Evolutionary conservation across 164 flowering plant genomes (phyloP), one percentile per base, ranked within the genome.

Genomic region (Kalanchoe fedtschenkoi): DNA sequence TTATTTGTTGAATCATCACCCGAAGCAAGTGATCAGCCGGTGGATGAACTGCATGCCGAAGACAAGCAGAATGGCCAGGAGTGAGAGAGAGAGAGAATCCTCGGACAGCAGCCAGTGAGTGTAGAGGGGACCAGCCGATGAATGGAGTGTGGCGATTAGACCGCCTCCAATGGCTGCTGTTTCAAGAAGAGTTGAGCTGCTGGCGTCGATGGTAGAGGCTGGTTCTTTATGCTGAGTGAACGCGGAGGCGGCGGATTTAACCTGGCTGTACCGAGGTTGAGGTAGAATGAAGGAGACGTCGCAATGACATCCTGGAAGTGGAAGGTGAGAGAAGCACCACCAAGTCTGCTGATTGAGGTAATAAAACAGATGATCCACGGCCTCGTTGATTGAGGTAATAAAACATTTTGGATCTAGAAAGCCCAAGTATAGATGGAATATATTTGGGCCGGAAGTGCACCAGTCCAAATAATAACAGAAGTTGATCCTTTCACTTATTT

Each of bases 91-190:
- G n/a, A 0, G 98, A 87, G 21, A 89, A 42, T 10, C 98, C 98
- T 71, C 89, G 97, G 1, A 89, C 96, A 5, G 98, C 98, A 4
- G 97, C 98, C 72, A 89, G 60, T 61, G 95, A 8, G 99, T 88
- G 83, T 86, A 93, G 17, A 93, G n/a, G 96, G 2, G 99, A 93
- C 97, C 97, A 93, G 0, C 74, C 89, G 15, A 93, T 90, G 26
- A 90, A 89, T 0, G 99, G 99, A 14, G 65, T 70, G 65, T 70
- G 0, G 99, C 75, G 30, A 93, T 71, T 35, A 93, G 46, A 0
- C 99, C 97, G 3, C 87, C 86, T 7, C 62, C 86, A 32, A 87
- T 81, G 22, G 91, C 95, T 7, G 60, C 78, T 37, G 68, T 83
- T 72, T 79, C 88, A 13, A 63, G 60, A 15, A 68, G 1, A 3